These are phyloP conservation scores for Trichoderma sp. DNA, from an alignment of 2,329 filamentous ascomycete genomes.

Conservation along the genomic window DNA sequence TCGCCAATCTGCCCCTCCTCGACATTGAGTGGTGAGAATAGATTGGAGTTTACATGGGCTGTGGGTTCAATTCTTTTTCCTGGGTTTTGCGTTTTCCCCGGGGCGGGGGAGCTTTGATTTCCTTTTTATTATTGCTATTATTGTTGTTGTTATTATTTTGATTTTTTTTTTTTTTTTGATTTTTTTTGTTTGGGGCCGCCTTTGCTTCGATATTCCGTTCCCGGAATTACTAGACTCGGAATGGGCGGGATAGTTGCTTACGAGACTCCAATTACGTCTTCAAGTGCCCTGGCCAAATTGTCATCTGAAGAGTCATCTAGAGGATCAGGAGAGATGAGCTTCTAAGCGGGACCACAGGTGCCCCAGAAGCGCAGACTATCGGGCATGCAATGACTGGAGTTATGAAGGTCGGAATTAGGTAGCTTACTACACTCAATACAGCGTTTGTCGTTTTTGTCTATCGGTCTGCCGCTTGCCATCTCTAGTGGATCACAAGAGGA, in stretches of 20 bases:
- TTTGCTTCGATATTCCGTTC: neutral
- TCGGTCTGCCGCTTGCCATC: too few relatives aligned
- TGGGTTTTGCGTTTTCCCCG: neutral
- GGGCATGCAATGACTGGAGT: neutral
- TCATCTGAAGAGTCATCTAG: neutral
- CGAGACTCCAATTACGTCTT: neutral
- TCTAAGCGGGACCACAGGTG: neutral
- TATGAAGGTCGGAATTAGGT: neutral
- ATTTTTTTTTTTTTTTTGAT: too few relatives aligned
- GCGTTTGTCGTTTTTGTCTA: neutral
- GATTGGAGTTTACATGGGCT: neutral
- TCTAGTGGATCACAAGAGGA: neutral
- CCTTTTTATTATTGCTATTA: too few relatives aligned
- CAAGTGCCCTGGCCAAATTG: neutral
- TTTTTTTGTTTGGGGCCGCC: neutral
- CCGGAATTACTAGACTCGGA: neutral
- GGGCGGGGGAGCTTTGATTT: neutral
- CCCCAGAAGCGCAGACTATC: neutral
- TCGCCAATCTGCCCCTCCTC: neutral
- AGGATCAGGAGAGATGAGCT: neutral
- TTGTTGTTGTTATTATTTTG: too few relatives aligned
- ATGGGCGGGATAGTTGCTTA: neutral
- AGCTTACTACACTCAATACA: slow-evolving; percentile 12
- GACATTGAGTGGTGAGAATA: neutral
- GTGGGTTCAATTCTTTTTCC: neutral